phyloP scores from a whole-genome alignment of 352 stramenopile species.

The Peronospora destructor region DNA sequence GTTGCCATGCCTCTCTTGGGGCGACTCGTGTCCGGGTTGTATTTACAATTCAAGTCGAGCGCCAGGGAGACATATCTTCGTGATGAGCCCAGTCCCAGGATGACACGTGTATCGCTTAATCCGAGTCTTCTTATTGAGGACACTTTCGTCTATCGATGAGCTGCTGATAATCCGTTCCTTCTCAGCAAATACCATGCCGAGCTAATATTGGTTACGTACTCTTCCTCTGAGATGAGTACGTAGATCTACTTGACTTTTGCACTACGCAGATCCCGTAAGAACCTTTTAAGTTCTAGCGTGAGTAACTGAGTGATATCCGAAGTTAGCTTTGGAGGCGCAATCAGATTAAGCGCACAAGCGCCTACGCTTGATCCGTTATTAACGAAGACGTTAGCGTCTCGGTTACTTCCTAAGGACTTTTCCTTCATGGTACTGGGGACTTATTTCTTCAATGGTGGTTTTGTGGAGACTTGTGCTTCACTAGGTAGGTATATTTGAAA shows the following conservation, averaged over 20 bases:
- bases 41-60: too few species aligned
- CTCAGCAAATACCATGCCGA: not conserved
- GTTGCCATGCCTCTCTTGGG: too few species aligned
- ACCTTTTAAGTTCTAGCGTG: not conserved
- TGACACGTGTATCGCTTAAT: not conserved
- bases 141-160: not conserved
- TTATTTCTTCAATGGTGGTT: too few species aligned
- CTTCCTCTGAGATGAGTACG: not conserved
- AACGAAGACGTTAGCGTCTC: not conserved
- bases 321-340: not conserved
- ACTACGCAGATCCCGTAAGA: not conserved
- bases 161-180: not conserved
- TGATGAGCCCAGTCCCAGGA: too few species aligned
- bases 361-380: not conserved
- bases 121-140: not conserved
- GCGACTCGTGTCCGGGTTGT: too few species aligned
- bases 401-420: not conserved
- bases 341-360: not conserved
- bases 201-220: not conserved
- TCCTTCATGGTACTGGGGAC: too few species aligned
- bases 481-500: too few species aligned
- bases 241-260: not conserved
- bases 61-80: too few species aligned
- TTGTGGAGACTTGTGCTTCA: too few species aligned
- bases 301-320: too few species aligned